These are phyloP conservation scores for Dissoconium aciculare DNA, from an alignment of 2,329 filamentous ascomycete genomes.

Conservation along the genomic window DNA sequence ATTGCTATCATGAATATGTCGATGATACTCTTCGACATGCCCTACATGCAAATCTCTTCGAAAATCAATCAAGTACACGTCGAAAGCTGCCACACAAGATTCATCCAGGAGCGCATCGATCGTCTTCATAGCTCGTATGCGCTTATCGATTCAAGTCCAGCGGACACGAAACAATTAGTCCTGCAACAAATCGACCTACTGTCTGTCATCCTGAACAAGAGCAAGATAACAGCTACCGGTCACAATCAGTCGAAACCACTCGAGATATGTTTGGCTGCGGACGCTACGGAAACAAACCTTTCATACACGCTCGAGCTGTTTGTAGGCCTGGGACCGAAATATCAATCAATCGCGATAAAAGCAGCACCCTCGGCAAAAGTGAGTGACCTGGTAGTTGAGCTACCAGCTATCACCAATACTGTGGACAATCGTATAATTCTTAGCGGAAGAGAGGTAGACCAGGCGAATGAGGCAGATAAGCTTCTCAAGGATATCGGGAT, in stretches of 20 bases:
- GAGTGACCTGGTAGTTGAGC: constrained; percentile 11
- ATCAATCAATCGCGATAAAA: constrained; percentile 8
- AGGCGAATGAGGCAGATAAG: constrained; percentile 5
- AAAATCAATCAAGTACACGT: background rate
- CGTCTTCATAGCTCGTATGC: background rate
- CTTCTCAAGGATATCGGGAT: constrained; percentile 13
- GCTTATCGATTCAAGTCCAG: background rate
- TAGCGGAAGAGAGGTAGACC: constrained; percentile 13
- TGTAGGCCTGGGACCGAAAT: constrained; percentile 12
- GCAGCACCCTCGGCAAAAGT: constrained; percentile 9
- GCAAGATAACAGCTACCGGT: constrained; percentile 6
- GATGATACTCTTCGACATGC: constrained; percentile 10
- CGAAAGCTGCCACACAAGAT: background rate
- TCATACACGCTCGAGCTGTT: constrained; percentile 12
- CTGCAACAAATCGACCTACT: constrained; percentile 10
- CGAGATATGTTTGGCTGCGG: constrained; percentile 1
- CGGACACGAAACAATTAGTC: background rate
- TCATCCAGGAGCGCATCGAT: background rate
- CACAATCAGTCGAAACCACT: background rate
- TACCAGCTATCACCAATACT: constrained; percentile 15
- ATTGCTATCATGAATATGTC: constrained; percentile 6
- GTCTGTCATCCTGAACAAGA: constrained; percentile 8
- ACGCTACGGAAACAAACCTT: constrained; percentile 2
- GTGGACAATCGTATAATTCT: constrained; percentile 14
- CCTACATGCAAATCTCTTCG: background rate